Base-by-base conservation (phyloP, 176 grass and related monocot genomes). In the Bolboschoenus planiculmis region DNA sequence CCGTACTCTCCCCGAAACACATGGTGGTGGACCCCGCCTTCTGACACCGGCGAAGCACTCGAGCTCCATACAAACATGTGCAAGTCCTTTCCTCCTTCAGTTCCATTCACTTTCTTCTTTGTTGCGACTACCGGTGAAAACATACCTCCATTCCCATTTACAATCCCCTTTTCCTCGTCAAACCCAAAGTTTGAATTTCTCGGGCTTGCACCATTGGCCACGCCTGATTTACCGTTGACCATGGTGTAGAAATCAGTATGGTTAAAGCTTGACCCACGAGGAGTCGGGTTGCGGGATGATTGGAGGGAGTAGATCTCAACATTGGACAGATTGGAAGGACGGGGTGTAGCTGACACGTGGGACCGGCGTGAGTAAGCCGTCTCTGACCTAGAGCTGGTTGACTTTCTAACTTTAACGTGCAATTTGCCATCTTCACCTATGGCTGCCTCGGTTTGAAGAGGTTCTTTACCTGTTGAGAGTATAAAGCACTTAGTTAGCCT, bases 171-270 rank as follows among this genome's bases (percentile, higher is more conserved):
- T 87, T 97, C 92, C 83, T 94, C 94, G 33, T 97, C 94, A 9
- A 65, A 82, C 3, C 78, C 88, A 3, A 81, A 90, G 36, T 87
- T 87, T 4, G 88, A 90, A 36, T 84, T 66, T 40, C 88, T 71
- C 15, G 85, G 85, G 56, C 88, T 87, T 4, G 44, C 18, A 3
- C 79, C 59, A 20, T 55, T 76, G 0, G 85, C 76, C 5, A 21
- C 61, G 4, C 85, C 85, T 21, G 50, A 42, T 60, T 24, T 34
- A 2, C 59, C 88, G 1, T 88, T 83, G 36, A 88, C 92, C 85
- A 94, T 92, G 24, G 93, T 90, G 86, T 92, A 94, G 90, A 97
- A 97, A 24, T 97, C 94, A 1, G 92, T 83, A 80, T 97, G 94
- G 81, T 97, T 95, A 74, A 92, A 96, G 59, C 93, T 96, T 15